Base-by-base conservation (phyloP, 1,284 basidiomycete species). In the Cerioporus squamosus region DNA sequence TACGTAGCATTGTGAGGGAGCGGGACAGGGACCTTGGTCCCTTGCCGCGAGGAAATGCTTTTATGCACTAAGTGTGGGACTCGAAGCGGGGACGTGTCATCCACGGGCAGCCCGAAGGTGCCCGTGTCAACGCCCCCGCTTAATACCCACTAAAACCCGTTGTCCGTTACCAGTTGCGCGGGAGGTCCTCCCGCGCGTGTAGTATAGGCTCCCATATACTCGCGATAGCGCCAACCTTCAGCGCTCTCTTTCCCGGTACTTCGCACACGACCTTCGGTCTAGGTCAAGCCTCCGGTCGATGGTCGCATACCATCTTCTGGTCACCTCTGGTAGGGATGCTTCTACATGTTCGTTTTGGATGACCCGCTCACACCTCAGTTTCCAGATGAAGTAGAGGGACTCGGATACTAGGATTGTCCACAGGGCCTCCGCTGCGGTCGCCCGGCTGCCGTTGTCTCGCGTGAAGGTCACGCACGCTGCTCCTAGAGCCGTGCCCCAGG, bases 311-410 rank as follows among this genome's bases (percentile, higher is more conserved):
- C 64, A 67, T 17, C 59, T 12, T 24, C 49, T 57, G 0, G 17
- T 14, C 2, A 65, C 53, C 42, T 66, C 61, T 4, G 1, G 4
- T 7, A 31, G 9, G 0, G 61, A 36, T 55, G 57, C 52, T 5
- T 53, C 29, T 0, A 1, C 44, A 0, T 50, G 53, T 1, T 58
- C 44, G 2, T 51, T 39, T 24, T 38, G 22, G 5, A 74, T 70
- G 0, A 66, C 61, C 14, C 69, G 18, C 26, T 73, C 66, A 47
- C 64, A 66, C 14, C 72, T 42, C 3, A 74, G 40, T 39, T 63
- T 67, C 74, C 73, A 76, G n/a, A 74, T 71, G 1, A 75, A 62
- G 53, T 73, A 61, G 0, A 67, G 66, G 0, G 70, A 60, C 48
- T 76, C 72, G 0, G 70, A 59, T 5, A 72, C 59, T 1, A 76